Conservation (phyloP, 768 basidiomycete species). For the Tylopilus rubrobrunneus region DNA sequence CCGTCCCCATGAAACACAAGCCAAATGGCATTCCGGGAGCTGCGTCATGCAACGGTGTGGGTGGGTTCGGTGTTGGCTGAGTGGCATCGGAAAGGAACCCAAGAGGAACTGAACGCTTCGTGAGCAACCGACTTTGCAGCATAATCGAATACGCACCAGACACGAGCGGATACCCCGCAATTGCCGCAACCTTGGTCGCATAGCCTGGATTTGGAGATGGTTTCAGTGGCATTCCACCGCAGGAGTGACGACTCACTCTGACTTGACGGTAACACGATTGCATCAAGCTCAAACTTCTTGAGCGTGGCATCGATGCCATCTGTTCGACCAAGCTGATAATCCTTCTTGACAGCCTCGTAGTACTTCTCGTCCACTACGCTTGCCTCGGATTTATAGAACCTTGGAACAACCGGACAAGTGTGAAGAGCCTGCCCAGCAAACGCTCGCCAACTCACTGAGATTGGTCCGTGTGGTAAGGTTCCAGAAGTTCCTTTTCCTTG, state of each 20-base stretch:
- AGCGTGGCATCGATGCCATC: conserved; percentile 54
- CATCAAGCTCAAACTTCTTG: conserved; percentile 44
- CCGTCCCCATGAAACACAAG: conserved; percentile 42
- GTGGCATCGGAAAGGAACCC: conserved; percentile 36
- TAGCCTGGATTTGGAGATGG: conserved; percentile 12
- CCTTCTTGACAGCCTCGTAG: conserved; percentile 40
- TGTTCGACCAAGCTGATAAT: conserved; percentile 46
- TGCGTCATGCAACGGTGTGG: conserved; percentile 33
- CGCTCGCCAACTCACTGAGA: conserved; percentile 25
- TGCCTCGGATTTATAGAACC: conserved; percentile 21
- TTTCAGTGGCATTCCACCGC: background rate
- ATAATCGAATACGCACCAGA: conserved; percentile 19
- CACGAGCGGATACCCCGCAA: conserved; percentile 37
- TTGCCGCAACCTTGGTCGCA: conserved; percentile 27
- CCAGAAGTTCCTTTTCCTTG: conserved; percentile 43
- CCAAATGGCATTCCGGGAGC: conserved; percentile 42
- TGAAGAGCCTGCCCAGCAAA: background rate
- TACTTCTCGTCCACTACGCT: conserved; percentile 32
- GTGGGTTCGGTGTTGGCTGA: conserved; percentile 24
- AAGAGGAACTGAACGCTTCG: conserved; percentile 38
- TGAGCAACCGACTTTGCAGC: conserved; percentile 8
- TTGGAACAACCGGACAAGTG: background rate
- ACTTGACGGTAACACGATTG: conserved; percentile 44
- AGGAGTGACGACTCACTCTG: conserved; percentile 8
- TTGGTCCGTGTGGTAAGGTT: conserved; percentile 34